These are phyloP conservation scores for Penicillium verhagenii DNA, from an alignment of 495 filamentous ascomycete genomes.

Conservation along the genomic window DNA sequence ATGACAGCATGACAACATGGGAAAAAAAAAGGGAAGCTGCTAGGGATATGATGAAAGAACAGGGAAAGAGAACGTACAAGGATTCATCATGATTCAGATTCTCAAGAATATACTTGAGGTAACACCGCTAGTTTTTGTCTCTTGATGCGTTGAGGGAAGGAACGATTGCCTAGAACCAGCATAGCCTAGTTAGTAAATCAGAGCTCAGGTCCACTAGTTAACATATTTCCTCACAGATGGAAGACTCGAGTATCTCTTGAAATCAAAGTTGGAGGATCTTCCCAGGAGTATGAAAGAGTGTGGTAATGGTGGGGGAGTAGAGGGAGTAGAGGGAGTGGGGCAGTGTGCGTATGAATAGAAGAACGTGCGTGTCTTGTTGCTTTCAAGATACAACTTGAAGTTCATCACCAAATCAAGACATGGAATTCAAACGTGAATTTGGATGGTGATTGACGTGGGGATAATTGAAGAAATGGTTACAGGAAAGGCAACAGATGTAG, in stretches of 20 bases:
- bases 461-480: too few relatives aligned
- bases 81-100: conserved; percentile 31
- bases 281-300: neutral
- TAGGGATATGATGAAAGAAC: too few relatives aligned
- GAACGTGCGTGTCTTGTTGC: neutral
- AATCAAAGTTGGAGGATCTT: neutral
- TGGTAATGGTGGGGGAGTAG: too few relatives aligned
- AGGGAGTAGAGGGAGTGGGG: too few relatives aligned
- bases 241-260: neutral
- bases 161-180: conserved; percentile 14
- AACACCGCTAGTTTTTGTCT: conserved; percentile 17
- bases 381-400: too few relatives aligned
- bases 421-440: neutral
- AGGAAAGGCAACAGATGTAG: neutral
- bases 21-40: too few relatives aligned
- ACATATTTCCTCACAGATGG: conserved; percentile 5
- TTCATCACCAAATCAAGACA: neutral
- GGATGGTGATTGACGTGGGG: too few relatives aligned
- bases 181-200: conserved; percentile 19
- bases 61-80: conserved; percentile 21
- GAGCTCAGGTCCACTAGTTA: neutral
- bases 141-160: conserved; percentile 16
- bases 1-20: neutral
- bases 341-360: neutral
- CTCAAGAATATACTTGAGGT: conserved; percentile 20